These are phyloP conservation scores for Quillaja saponaria DNA, from an alignment of 306 rosid genomes.

Conservation along the genomic window DNA sequence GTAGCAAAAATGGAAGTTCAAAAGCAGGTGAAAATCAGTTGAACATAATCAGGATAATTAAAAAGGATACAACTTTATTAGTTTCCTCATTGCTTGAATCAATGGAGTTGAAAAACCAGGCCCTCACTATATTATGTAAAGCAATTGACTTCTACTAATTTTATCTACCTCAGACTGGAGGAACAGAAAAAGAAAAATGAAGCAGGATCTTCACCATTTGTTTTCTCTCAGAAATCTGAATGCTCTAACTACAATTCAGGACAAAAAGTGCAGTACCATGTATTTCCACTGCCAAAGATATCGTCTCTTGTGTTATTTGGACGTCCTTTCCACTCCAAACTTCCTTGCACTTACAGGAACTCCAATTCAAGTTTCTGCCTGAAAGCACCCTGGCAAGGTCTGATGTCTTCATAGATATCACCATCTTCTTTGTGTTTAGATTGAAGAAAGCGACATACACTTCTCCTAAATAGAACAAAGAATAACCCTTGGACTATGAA, in stretches of 20 bases:
- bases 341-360: constrained; percentile 53
- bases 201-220: too few relatives aligned
- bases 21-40: too few relatives aligned
- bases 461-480: constrained; percentile 46
- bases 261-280: constrained; percentile 71
- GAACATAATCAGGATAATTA: too few relatives aligned
- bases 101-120: too few relatives aligned
- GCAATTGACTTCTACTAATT: not conserved
- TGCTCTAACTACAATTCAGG: not conserved
- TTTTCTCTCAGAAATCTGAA: too few relatives aligned
- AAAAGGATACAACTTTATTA: too few relatives aligned
- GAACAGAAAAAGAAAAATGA: not conserved
- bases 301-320: constrained; percentile 25
- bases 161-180: not conserved
- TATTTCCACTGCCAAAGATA: constrained; percentile 44
- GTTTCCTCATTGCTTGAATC: too few relatives aligned
- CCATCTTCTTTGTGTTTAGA: constrained; percentile 43
- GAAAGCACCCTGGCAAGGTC: constrained; percentile 52
- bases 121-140: too few relatives aligned
- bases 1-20: too few relatives aligned
- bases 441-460: constrained; percentile 76
- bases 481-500: constrained; percentile 4
- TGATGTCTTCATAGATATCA: constrained; percentile 45
- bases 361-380: constrained; percentile 22
- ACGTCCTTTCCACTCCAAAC: constrained; percentile 63